These are phyloP conservation scores for Rubia occidens DNA, from an alignment of 305 asterid species.

Conservation along the genomic window DNA sequence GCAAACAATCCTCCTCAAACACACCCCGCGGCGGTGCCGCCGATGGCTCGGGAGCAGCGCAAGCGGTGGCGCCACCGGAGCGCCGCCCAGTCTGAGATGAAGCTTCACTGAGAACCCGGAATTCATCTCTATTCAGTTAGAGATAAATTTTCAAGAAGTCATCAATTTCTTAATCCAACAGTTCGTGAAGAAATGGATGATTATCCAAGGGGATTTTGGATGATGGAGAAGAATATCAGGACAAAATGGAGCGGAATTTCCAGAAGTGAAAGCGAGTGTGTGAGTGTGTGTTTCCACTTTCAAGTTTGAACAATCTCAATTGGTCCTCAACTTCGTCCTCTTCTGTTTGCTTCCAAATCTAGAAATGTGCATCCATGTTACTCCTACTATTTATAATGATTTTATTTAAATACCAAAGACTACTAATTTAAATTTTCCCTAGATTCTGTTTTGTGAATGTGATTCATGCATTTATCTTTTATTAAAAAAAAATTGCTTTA, in stretches of 20 bases:
- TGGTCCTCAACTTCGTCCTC: neutral
- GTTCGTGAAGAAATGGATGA: neutral
- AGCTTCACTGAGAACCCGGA: constrained; percentile 35
- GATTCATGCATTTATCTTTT: no score
- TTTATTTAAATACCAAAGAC: neutral
- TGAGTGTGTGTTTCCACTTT: neutral
- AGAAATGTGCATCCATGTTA: neutral
- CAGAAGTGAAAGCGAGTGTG: constrained; percentile 8
- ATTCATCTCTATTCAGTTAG: constrained; percentile 33
- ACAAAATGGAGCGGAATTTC: constrained; percentile 14
- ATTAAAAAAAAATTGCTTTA: no score
- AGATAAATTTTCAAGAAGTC: constrained; percentile 17
- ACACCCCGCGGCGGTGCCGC: constrained; percentile 20
- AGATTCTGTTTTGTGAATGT: no score
- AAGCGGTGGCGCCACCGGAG: constrained; percentile 23
- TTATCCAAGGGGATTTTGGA: neutral
- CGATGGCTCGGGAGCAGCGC: constrained; percentile 22
- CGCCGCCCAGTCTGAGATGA: constrained; percentile 13
- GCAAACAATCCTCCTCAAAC: constrained; percentile 36
- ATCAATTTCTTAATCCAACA: constrained; percentile 5
- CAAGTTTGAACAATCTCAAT: neutral
- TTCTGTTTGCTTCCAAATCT: neutral
- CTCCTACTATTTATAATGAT: neutral
- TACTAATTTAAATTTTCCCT: neutral
- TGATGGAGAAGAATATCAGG: neutral